These are phyloP conservation scores for Boletus calvinii DNA, from an alignment of 1,284 basidiomycete genomes.

Conservation along the genomic window DNA sequence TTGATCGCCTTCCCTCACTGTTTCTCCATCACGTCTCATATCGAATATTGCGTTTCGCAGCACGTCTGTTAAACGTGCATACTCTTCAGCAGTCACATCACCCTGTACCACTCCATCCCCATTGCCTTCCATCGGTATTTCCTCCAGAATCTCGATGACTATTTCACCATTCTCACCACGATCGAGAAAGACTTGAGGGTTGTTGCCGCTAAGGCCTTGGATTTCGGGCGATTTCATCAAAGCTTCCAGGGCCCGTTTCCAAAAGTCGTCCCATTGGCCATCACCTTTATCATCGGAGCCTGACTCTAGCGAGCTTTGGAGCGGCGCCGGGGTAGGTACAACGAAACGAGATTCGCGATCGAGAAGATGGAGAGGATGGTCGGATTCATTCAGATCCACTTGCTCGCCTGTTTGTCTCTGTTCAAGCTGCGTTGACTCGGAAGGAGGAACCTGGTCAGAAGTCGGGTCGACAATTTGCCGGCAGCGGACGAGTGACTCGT, in stretches of 20 bases:
- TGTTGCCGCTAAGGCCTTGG: slow-evolving; percentile 31
- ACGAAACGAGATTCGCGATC: slow-evolving; percentile 51
- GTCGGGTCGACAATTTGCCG: slow-evolving; percentile 59
- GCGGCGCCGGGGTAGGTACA: slow-evolving; percentile 34
- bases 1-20: slow-evolving; percentile 23
- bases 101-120: slow-evolving; percentile 27
- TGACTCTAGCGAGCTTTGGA: slow-evolving; percentile 22
- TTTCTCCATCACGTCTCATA: slow-evolving; percentile 31
- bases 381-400: slow-evolving; percentile 36
- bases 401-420: slow-evolving; percentile 32
- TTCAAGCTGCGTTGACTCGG: slow-evolving; percentile 35
- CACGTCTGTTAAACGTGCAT: slow-evolving; percentile 38
- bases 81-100: slow-evolving; percentile 31
- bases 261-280: slow-evolving; percentile 27
- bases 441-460: slow-evolving; percentile 28
- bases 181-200: slow-evolving; percentile 40
- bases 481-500: slow-evolving; percentile 71
- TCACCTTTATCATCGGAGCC: slow-evolving; percentile 17
- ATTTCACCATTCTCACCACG: slow-evolving; percentile 51
- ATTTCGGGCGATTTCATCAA: slow-evolving; percentile 39
- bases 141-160: slow-evolving; percentile 57
- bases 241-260: slow-evolving; percentile 41
- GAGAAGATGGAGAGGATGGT: slow-evolving; percentile 54
- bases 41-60: slow-evolving; percentile 43
- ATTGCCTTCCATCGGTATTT: slow-evolving; percentile 38